phyloP scores from a whole-genome alignment of 371 early-diverging fungal species.

The Zopfochytrium polystomum region DNA sequence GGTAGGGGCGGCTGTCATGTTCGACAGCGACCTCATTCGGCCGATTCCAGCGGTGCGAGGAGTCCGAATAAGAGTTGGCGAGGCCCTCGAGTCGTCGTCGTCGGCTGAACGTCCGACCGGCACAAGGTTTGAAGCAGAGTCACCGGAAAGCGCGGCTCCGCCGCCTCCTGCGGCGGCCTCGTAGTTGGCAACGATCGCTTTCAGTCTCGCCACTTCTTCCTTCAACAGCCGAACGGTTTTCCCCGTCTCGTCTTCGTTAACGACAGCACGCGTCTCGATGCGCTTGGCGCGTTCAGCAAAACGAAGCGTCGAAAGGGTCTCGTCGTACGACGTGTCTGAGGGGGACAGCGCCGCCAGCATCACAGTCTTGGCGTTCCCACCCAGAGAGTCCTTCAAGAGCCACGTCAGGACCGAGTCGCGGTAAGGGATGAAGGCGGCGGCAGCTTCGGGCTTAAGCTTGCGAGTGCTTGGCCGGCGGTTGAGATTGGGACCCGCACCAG shows the following conservation, averaged over 20 bases:
- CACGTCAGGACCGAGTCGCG: slow-evolving; percentile 92
- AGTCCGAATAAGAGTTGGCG: too few species aligned
- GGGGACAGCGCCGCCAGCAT: slow-evolving; percentile 82
- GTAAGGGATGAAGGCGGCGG: slow-evolving; percentile 68
- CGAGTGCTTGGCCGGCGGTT: background rate
- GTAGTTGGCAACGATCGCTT: slow-evolving; percentile 59
- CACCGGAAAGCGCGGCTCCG: background rate
- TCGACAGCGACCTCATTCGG: background rate
- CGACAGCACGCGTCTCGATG: slow-evolving; percentile 86
- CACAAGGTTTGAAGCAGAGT: background rate
- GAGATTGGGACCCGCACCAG: too few species aligned
- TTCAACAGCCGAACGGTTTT: slow-evolving; percentile 83
- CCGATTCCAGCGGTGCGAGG: background rate
- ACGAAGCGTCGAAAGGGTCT: slow-evolving; percentile 90
- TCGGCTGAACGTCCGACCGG: background rate
- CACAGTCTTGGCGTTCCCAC: slow-evolving; percentile 90
- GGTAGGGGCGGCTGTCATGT: background rate
- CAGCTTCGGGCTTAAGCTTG: slow-evolving; percentile 3
- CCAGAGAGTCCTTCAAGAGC: slow-evolving; percentile 89
- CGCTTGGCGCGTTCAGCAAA: slow-evolving; percentile 93
- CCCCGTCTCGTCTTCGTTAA: slow-evolving; percentile 89
- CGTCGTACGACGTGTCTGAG: slow-evolving; percentile 53
- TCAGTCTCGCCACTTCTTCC: slow-evolving; percentile 73
- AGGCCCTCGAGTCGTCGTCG: background rate
- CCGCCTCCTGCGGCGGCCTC: slow-evolving; percentile 39